Conservation (phyloP, 768 basidiomycete species). For the Filobasidium floriforme region DNA sequence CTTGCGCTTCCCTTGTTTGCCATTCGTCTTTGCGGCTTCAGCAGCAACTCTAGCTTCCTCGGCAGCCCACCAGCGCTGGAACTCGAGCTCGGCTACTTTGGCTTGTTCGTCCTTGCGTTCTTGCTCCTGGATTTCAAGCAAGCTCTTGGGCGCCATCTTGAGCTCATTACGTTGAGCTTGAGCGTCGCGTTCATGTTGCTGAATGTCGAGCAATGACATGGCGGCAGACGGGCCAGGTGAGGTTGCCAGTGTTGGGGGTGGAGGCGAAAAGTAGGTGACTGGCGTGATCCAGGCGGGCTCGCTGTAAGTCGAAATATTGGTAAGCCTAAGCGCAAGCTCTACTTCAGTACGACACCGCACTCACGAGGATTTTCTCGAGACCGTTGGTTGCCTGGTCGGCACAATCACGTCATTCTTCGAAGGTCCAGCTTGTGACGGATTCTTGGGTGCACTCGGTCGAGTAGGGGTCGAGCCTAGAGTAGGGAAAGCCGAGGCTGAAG, state of each 20-base stretch:
- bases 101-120: slow-evolving; percentile 48
- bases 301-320: slow-evolving; percentile 13
- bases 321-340: background rate
- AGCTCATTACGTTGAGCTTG: slow-evolving; percentile 45
- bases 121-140: slow-evolving; percentile 79
- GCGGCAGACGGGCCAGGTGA: slow-evolving; percentile 33
- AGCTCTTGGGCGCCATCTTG: slow-evolving; percentile 55
- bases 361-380: slow-evolving; percentile 27
- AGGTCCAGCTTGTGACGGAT: slow-evolving; percentile 5
- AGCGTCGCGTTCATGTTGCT: slow-evolving; percentile 60
- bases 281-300: slow-evolving; percentile 55
- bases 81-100: slow-evolving; percentile 59
- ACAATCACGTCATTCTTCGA: slow-evolving; percentile 24
- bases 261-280: slow-evolving; percentile 43
- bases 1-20: background rate
- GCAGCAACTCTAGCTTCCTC: background rate
- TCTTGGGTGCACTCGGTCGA: slow-evolving; percentile 4
- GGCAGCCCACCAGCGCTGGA: slow-evolving; percentile 71
- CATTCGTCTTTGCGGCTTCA: background rate
- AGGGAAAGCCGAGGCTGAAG: slow-evolving; percentile 7
- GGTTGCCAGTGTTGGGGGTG: slow-evolving; percentile 40
- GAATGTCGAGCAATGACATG: slow-evolving; percentile 75
- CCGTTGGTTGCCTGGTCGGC: slow-evolving; percentile 25
- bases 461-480: slow-evolving; percentile 21
- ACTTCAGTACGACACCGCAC: slow-evolving; percentile 21